These are phyloP conservation scores for Chytriomyces sp. DNA, from an alignment of 192 early-diverging fungal species.

Conservation along the genomic window DNA sequence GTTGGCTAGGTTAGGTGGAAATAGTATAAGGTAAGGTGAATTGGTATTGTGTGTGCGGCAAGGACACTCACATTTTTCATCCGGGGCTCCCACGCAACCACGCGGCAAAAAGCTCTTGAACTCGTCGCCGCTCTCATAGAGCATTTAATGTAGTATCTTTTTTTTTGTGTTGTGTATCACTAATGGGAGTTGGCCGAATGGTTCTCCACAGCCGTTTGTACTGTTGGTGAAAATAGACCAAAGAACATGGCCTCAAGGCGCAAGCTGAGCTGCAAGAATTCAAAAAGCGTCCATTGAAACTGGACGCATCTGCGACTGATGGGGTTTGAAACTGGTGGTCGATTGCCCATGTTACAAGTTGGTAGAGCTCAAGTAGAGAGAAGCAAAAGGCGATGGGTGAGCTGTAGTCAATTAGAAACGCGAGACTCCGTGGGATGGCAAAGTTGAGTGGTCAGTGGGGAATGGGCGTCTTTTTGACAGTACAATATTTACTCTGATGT, in stretches of 20 bases:
- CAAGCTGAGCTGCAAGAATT: not conserved
- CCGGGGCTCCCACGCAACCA: slow-evolving; percentile 4
- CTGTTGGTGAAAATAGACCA: not conserved
- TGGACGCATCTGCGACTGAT: not conserved
- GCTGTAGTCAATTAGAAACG: not conserved
- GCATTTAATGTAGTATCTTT: not conserved
- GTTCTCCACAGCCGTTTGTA: not conserved
- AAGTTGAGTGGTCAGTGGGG: not conserved
- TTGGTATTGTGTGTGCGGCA: too few species aligned
- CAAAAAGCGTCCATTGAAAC: not conserved
- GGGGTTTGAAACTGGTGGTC: not conserved
- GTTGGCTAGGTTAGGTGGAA: slow-evolving; percentile 7
- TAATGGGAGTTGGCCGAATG: not conserved
- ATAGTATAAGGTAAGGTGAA: not conserved
- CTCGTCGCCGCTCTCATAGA: not conserved
- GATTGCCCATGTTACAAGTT: not conserved
- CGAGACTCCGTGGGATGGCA: not conserved
- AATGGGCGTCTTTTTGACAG: too few species aligned
- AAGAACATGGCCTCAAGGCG: slow-evolving; percentile 1
- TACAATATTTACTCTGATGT: too few species aligned
- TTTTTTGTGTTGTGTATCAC: not conserved
- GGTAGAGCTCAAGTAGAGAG: not conserved
- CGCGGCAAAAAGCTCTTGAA: not conserved
- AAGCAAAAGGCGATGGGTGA: slow-evolving; percentile 1
- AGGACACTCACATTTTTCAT: slow-evolving; percentile 9